Conservation (phyloP, 129 eudicot species). For the Logfia minima region DNA sequence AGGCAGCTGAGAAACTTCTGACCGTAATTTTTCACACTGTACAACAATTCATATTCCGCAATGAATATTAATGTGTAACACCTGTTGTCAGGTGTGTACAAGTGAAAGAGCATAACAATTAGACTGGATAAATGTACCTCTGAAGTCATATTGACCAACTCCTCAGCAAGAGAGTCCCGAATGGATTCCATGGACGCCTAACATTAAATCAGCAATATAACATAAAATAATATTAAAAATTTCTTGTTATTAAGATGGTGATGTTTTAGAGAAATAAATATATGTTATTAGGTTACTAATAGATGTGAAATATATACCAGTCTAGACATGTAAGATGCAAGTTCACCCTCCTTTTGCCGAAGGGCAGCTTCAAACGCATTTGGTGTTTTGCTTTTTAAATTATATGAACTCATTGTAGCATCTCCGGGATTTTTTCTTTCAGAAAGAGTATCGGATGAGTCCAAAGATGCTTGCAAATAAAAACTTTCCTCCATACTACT, state of each 20-base stretch:
- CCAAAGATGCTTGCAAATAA: constrained; percentile 85
- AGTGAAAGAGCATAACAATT: constrained; percentile 1
- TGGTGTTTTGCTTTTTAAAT: constrained; percentile 76
- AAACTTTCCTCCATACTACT: constrained; percentile 89
- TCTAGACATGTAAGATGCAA: constrained; percentile 90
- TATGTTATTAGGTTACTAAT: neutral
- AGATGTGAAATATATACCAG: constrained; percentile 52
- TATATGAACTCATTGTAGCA: constrained; percentile 54
- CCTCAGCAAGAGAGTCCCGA: constrained; percentile 97
- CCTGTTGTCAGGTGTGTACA: neutral
- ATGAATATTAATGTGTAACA: neutral
- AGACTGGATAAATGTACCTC: constrained; percentile 45
- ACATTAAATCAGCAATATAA: constrained; percentile 20
- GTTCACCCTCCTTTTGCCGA: constrained; percentile 97
- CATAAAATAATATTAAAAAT: neutral
- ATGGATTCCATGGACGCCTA: constrained; percentile 96
- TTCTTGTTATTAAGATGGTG: neutral
- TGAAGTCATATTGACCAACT: constrained; percentile 93
- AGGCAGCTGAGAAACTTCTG: constrained; percentile 79
- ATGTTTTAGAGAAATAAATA: neutral
- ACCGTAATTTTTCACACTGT: constrained; percentile 89
- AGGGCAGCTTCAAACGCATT: constrained; percentile 83
- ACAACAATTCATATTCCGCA: constrained; percentile 8
- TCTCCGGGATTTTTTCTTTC: constrained; percentile 66
- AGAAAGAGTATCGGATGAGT: constrained; percentile 61